Evolutionary conservation across 176 grass and related monocot genomes (phyloP).

Genomic region (Triticum urartu): DNA sequence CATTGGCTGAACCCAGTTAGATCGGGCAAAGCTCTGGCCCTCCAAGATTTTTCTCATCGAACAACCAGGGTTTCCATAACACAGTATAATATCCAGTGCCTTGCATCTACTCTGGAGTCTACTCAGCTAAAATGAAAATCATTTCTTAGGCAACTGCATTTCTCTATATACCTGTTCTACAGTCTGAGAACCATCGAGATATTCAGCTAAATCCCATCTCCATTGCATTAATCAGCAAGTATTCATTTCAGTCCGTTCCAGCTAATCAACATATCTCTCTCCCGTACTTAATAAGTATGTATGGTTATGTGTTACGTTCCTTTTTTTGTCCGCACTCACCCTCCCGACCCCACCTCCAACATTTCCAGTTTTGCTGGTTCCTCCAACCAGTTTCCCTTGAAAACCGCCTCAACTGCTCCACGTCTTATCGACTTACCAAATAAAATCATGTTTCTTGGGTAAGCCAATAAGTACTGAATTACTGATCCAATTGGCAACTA

Average conservation of each 20-base stretch:
- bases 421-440: background rate
- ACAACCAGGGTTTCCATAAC: background rate
- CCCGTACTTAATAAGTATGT: background rate
- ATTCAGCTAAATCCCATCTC: background rate
- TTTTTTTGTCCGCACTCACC: background rate
- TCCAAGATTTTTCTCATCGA: background rate
- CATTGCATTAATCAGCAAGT: background rate
- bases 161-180: background rate
- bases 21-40: background rate
- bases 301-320: background rate
- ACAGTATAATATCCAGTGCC: background rate
- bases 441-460: background rate
- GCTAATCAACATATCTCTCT: background rate
- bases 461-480: background rate
- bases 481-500: background rate
- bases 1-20: background rate
- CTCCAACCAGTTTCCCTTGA: background rate
- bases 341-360: background rate
- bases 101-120: background rate
- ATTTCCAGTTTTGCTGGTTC: background rate
- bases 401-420: background rate
- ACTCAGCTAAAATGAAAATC: background rate
- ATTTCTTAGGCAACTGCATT: slow-evolving; percentile 1
- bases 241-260: background rate
- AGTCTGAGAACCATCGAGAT: background rate